Evolutionary conservation across 257 asterid species (phyloP).

Genomic region (Solanum etuberosum): DNA sequence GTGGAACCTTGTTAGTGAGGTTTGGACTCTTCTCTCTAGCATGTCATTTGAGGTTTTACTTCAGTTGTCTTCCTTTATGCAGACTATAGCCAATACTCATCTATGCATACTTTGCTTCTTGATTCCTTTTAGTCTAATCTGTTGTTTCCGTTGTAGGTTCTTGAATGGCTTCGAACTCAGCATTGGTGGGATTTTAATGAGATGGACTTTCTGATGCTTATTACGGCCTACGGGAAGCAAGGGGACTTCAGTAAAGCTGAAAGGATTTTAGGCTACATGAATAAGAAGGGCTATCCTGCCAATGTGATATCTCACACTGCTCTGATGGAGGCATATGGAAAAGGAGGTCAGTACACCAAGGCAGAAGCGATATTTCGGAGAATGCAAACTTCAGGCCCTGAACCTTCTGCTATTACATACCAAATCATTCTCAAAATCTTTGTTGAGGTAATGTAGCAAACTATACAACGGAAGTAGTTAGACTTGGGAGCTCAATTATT

Average conservation of each 20-base stretch:
- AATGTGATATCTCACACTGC: slow-evolving; percentile 86
- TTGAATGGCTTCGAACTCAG: slow-evolving; percentile 91
- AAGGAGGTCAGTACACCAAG: slow-evolving; percentile 64
- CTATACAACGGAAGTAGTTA: neutral
- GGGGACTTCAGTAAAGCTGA: slow-evolving; percentile 85
- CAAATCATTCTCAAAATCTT: slow-evolving; percentile 81
- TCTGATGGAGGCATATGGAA: slow-evolving; percentile 96
- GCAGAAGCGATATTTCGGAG: slow-evolving; percentile 90
- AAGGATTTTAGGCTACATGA: slow-evolving; percentile 69
- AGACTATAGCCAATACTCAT: neutral
- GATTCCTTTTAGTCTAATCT: neutral
- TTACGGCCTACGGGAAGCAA: slow-evolving; percentile 87
- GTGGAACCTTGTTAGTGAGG: slow-evolving; percentile 96
- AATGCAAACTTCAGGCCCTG: slow-evolving; percentile 93
- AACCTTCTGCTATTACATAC: slow-evolving; percentile 94
- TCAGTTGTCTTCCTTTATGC: neutral
- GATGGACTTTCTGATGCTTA: slow-evolving; percentile 89
- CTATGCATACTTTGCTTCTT: neutral
- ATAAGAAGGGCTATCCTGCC: slow-evolving; percentile 62
- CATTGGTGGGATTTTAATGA: slow-evolving; percentile 98
- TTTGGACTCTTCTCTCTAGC: slow-evolving; percentile 5
- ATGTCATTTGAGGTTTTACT: neutral
- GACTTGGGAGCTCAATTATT: neutral
- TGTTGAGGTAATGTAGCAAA: slow-evolving; percentile 48
- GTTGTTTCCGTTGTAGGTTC: slow-evolving; percentile 34